A percentile compares a stretch with the other conserved stretches of the same genome.
These are phyloP conservation scores for Cotoneaster glaucophyllus DNA, from an alignment of 306 rosid genomes.

Conservation along the genomic window DNA sequence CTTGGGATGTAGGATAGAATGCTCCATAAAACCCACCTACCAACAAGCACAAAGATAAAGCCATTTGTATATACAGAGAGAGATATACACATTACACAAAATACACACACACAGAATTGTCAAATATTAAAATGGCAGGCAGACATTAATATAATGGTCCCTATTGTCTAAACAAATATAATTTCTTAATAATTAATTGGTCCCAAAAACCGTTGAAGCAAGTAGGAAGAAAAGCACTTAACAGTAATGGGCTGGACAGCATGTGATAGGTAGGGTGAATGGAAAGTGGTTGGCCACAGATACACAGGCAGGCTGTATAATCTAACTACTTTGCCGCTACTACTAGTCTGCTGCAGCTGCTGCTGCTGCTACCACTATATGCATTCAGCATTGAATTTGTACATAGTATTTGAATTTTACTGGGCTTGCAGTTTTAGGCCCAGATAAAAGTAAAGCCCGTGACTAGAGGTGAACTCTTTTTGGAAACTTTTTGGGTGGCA, in stretches of 20 bases:
- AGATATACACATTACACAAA: too few relatives aligned
- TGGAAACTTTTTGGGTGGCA: background rate
- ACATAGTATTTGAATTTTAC: background rate
- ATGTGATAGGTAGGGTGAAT: conserved; percentile 26
- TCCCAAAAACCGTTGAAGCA: conserved; percentile 38
- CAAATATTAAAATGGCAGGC: background rate
- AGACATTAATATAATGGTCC: conserved; percentile 4
- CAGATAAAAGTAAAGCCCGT: background rate
- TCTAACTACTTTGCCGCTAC: too few relatives aligned
- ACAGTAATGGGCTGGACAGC: conserved; percentile 53
- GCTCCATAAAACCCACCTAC: conserved; percentile 15
- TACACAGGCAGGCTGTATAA: background rate
- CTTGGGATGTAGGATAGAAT: conserved; percentile 23
- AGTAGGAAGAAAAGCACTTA: conserved; percentile 7
- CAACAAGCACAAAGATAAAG: background rate
- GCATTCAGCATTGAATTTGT: too few relatives aligned
- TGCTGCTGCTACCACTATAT: too few relatives aligned
- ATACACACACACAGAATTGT: background rate
- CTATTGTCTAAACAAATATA: background rate
- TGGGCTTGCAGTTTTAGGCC: conserved; percentile 29
- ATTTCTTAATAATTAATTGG: conserved; percentile 30
- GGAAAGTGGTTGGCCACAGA: conserved; percentile 20
- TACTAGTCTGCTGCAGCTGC: too few relatives aligned
- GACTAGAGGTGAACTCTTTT: background rate
- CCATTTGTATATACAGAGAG: background rate